Evolutionary conservation across 2,329 filamentous ascomycete species (phyloP).

Genomic region (Chlorencoelia australis): DNA sequence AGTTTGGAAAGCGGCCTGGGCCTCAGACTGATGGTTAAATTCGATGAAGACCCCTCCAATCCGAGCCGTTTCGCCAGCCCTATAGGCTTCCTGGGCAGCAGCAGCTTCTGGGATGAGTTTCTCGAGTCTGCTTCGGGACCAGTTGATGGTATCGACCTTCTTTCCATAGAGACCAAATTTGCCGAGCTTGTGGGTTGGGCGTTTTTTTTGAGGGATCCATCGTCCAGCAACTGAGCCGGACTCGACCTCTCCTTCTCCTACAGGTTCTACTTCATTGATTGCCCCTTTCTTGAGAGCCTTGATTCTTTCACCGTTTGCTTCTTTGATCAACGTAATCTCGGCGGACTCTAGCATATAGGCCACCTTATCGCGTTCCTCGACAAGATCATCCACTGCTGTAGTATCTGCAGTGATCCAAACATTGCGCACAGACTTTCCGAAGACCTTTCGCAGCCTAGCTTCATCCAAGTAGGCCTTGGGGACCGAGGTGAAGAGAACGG

Average conservation of each 20-base stretch:
- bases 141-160: constrained; percentile 92
- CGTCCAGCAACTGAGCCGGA: constrained; percentile 61
- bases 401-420: constrained; percentile 78
- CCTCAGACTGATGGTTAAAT: constrained; percentile 71
- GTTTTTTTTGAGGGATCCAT: constrained; percentile 63
- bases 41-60: constrained; percentile 72
- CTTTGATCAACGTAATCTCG: constrained; percentile 75
- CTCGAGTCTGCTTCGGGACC: constrained; percentile 69
- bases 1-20: constrained; percentile 78
- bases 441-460: constrained; percentile 66
- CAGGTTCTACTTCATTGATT: constrained; percentile 31
- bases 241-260: constrained; percentile 50
- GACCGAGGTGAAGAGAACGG: constrained; percentile 80
- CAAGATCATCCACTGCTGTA: constrained; percentile 67
- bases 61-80: constrained; percentile 51
- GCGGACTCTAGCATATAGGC: constrained; percentile 77
- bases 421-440: constrained; percentile 70
- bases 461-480: constrained; percentile 70
- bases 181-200: constrained; percentile 67
- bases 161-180: constrained; percentile 62
- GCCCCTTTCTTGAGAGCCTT: constrained; percentile 57
- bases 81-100: constrained; percentile 56
- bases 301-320: constrained; percentile 61
- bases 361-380: constrained; percentile 70
- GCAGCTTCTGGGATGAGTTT: constrained; percentile 64